Conservation (phyloP, 78 protist species). For the Protostelium mycophagum region DNA sequence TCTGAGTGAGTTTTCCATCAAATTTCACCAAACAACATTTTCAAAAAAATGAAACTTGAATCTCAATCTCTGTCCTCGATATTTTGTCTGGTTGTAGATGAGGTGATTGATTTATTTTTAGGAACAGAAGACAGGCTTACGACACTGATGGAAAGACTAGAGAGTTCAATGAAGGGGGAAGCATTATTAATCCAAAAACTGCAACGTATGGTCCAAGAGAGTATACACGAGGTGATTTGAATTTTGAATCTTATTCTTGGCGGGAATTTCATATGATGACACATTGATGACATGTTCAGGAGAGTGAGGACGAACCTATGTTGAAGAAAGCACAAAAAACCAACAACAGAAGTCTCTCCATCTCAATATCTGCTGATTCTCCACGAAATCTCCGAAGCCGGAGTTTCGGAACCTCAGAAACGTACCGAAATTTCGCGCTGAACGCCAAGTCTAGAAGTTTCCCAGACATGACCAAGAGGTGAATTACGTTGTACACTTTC, state of each 20-base stretch:
- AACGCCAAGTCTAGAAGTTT: background rate
- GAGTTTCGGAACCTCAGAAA: background rate
- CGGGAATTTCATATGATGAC: too few species aligned
- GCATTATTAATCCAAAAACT: background rate
- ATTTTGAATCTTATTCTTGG: background rate
- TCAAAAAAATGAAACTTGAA: too few species aligned
- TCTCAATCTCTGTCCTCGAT: too few species aligned
- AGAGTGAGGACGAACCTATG: background rate
- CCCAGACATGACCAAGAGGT: background rate
- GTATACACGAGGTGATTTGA: background rate
- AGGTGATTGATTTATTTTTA: too few species aligned
- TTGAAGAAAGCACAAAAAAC: too few species aligned
- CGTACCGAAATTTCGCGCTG: background rate
- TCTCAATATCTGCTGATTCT: background rate
- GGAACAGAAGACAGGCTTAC: background rate
- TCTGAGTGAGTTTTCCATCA: too few species aligned
- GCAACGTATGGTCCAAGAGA: background rate
- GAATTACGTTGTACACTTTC: background rate
- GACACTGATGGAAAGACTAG: background rate
- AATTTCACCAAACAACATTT: too few species aligned
- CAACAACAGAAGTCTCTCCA: too few species aligned
- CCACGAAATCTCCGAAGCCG: background rate
- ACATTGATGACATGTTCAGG: too few species aligned
- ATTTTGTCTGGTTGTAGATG: too few species aligned
- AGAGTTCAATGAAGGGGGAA: background rate